A percentile compares a stretch with the other conserved stretches of the same genome.
phyloP scores from a whole-genome alignment of 163 green algal species.

The Chloromonas sp. region DNA sequence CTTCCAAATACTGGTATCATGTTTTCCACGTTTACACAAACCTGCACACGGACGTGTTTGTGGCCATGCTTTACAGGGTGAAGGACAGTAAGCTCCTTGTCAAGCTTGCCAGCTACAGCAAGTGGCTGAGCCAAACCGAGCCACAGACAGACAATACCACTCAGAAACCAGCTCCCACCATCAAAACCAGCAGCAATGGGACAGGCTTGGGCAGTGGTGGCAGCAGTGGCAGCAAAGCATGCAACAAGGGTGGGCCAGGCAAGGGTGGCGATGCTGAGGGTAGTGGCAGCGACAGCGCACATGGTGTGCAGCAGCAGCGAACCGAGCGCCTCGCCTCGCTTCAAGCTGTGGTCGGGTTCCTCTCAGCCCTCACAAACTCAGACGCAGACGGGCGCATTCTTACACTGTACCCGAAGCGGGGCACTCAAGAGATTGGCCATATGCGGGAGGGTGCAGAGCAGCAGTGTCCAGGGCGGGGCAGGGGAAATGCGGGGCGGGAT shows the following conservation, averaged over 20 bases:
- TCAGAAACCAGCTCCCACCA: too few relatives aligned
- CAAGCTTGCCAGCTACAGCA: constrained; percentile 58
- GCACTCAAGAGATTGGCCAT: background rate
- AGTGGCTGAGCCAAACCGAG: background rate
- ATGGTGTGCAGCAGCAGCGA: background rate
- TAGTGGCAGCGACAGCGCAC: too few relatives aligned
- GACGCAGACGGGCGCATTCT: constrained; percentile 86
- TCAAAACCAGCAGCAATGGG: too few relatives aligned
- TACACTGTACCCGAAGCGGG: constrained; percentile 21
- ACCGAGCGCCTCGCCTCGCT: constrained; percentile 39
- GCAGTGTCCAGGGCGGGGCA: background rate
- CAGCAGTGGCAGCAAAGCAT: background rate
- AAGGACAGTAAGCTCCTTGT: constrained; percentile 69
- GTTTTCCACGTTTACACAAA: too few relatives aligned
- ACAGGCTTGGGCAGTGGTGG: background rate
- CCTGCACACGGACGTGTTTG: too few relatives aligned
- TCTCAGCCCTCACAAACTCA: constrained; percentile 68
- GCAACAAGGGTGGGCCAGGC: too few relatives aligned
- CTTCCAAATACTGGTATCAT: too few relatives aligned
- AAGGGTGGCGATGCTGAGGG: too few relatives aligned
- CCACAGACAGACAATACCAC: background rate
- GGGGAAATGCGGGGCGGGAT: background rate
- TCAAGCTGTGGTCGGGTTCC: constrained; percentile 66
- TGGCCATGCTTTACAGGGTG: constrained; percentile 2
- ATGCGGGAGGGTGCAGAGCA: background rate